Evolutionary conservation across 2,329 filamentous ascomycete genomes (phyloP), one percentile per base, ranked within the genome.

Genomic region (Rutstroemia sp.): DNA sequence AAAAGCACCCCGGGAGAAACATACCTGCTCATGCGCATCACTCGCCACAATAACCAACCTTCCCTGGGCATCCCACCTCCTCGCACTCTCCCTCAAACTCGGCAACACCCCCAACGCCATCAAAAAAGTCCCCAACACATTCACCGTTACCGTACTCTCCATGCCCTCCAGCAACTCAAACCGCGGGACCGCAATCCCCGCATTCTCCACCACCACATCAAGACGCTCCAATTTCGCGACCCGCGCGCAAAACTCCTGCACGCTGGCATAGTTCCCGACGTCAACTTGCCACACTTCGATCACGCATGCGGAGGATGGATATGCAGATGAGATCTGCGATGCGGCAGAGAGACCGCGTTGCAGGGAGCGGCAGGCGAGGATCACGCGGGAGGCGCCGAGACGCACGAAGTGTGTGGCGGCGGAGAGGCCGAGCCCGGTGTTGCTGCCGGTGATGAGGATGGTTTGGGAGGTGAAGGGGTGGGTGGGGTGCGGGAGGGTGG

Each of bases 271-370:
- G 17, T 69, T 73, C 14, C 61, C 63, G 61, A 81, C 71, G 61
- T 82, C 78, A 4, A 82, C 62, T 10, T 69, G 54, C 78, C 78
- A 82, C 12, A 80, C 76, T 45, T 79, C 63, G 10, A 65, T 45
- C 9, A 61, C 51, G 45, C 21, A 51, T 51, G 34, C 62, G 60
- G 9, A 34, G 16, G 16, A 50, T 39, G 50, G 57, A 60, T 21
- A 23, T 7, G 45, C 30, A 9, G 46, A 14, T 1, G 45, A n/a
- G 3, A 55, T 50, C 1, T 41, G 41, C 7, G 46, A 37, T 2
- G 16, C 25, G 7, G 64, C 64, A 9, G 52, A 57, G 21, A 61
- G 52, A 10, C 64, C 64, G 45, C 62, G 64, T 5, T 54, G 48
- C 12, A 52, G 38, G 7, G 45, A 58, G 19, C 64, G 62, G 41